Evolutionary conservation across 106 monocot genomes (phyloP), one percentile per base, ranked within the genome.

Genomic region (Dioscorea zingiberensis): DNA sequence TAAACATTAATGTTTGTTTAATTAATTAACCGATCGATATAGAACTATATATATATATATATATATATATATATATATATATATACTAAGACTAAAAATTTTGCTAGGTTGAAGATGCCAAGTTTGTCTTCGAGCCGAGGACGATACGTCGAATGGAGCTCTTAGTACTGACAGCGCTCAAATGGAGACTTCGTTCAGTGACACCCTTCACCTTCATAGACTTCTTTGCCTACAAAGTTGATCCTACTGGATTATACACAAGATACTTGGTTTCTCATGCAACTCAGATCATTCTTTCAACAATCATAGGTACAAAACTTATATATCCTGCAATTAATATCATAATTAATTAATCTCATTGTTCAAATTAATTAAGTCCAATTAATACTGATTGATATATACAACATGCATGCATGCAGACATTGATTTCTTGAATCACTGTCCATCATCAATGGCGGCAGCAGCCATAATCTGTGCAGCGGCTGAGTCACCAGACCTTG

Each of bases 111-210:
- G 88, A 76, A 55, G 83, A 76, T 19, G 62, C 93, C 4, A 77
- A 64, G 32, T 87, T 64, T 69, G 23, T 93, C 9, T 93, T 93
- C 27, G 82, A 87, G 70, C 82, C 92, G 25, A 60, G 75, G 13
- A 87, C 84, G 1, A 67, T 93, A 0, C 53, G 54, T 16, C 76
- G 77, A 21, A 93, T 85, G 87, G 92, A 93, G 63, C 75, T 93
- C 8, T 71, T 93, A 11, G 77, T 93, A 54, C 82, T 93, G 18
- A 55, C 76, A 16, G 73, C 81, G 15, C 60, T 93, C 27, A 65
- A 83, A 21, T 93, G 87, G 92, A 79, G 85, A 66, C 76, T 87
- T 25, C 65, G 73, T 7, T 64, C 78, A 10, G 73, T 79, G 21
- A 84, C 81, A 3, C 78, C 84, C 22, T 84, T 88, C 61, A 63